Conservation (phyloP, 2,329 filamentous ascomycete genomes). For the Thelonectria olida region DNA sequence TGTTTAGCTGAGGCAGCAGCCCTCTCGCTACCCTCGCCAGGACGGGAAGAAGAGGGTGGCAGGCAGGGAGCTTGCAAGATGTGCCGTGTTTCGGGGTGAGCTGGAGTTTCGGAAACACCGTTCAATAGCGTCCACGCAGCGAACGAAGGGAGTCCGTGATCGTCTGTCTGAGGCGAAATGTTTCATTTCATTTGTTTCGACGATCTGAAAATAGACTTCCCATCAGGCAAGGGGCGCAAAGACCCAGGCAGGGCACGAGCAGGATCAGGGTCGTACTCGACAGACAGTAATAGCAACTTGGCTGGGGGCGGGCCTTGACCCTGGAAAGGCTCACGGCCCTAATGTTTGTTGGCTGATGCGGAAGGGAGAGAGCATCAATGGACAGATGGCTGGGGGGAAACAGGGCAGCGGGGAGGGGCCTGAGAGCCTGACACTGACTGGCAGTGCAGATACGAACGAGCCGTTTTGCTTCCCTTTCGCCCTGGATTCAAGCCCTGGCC, state of each 20-base stretch:
- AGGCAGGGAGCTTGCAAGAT: too few species aligned
- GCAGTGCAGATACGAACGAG: constrained; percentile 8
- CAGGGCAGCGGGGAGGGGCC: too few species aligned
- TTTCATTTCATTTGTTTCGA: constrained; percentile 10
- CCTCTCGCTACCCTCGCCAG: too few species aligned
- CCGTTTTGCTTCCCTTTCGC: neutral
- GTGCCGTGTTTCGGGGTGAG: neutral
- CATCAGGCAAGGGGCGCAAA: neutral
- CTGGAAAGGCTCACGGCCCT: too few species aligned
- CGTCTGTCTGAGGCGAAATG: neutral
- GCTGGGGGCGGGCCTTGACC: too few species aligned
- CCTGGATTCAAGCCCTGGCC: neutral
- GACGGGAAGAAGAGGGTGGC: too few species aligned
- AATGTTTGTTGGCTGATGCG: neutral
- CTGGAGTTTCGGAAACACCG: neutral
- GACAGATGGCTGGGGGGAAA: too few species aligned
- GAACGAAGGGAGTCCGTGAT: neutral
- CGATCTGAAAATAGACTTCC: constrained; percentile 16
- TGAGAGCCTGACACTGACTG: too few species aligned
- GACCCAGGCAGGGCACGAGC: constrained; percentile 3
- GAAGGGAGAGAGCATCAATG: too few species aligned
- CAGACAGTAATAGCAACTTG: constrained; percentile 15
- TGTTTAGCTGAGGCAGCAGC: too few species aligned
- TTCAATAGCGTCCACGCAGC: neutral
- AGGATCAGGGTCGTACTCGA: too few species aligned